phyloP scores from a whole-genome alignment of 2,329 filamentous ascomycete genomes.

The Ophiocordyceps unilateralis region DNA sequence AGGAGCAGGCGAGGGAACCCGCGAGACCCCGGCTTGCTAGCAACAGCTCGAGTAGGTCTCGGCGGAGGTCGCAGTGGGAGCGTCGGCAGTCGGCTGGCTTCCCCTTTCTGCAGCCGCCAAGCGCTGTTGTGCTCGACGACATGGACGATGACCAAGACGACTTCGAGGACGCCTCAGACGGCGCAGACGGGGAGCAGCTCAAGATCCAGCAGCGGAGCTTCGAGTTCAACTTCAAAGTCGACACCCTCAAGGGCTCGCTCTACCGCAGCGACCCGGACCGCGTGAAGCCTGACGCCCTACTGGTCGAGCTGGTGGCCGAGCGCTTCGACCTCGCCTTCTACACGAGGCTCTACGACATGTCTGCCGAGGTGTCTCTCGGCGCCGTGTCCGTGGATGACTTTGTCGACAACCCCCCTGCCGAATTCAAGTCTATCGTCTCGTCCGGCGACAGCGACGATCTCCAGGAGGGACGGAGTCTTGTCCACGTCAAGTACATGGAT shows the following conservation, averaged over 20 bases:
- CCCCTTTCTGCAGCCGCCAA: conserved; percentile 51
- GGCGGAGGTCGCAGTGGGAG: conserved; percentile 26
- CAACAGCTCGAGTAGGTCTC: conserved; percentile 25
- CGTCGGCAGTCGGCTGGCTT: conserved; percentile 54
- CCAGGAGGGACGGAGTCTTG: conserved; percentile 61
- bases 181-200: conserved; percentile 35
- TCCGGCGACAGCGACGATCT: conserved; percentile 59
- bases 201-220: conserved; percentile 81
- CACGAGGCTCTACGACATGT: conserved; percentile 80
- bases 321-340: conserved; percentile 78
- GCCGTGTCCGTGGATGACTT: conserved; percentile 87
- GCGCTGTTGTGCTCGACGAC: conserved; percentile 65
- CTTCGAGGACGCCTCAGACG: conserved; percentile 50
- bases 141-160: conserved; percentile 51
- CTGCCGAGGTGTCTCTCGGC: conserved; percentile 73
- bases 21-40: conserved; percentile 28
- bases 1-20: conserved; percentile 9
- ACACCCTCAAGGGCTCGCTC: conserved; percentile 81
- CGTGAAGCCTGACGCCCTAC: conserved; percentile 56
- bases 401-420: conserved; percentile 70
- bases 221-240: conserved; percentile 92
- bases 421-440: conserved; percentile 96
- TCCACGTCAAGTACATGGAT: conserved; percentile 75
- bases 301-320: conserved; percentile 85
- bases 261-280: conserved; percentile 73